Conservation (phyloP, 106 monocot genomes). For the Allium fistulosum region DNA sequence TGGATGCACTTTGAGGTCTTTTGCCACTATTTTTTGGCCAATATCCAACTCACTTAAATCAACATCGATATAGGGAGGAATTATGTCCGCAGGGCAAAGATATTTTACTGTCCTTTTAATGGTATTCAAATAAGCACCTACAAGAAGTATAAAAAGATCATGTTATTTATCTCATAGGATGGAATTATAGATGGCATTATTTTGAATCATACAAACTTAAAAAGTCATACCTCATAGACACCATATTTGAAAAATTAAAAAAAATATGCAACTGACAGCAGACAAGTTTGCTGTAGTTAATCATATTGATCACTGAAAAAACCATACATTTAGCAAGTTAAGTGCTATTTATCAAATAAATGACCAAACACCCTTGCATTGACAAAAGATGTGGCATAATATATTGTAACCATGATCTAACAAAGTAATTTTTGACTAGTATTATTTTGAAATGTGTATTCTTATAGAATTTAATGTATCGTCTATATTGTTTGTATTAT, state of each 20-base stretch:
- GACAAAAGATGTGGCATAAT: no score
- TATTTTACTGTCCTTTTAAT: conserved; percentile 82
- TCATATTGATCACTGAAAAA: no score
- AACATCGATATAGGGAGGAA: conserved; percentile 95
- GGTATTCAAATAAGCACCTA: conserved; percentile 86
- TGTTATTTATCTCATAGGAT: background rate
- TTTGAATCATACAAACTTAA: background rate
- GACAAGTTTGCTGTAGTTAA: no score
- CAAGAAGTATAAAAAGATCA: background rate
- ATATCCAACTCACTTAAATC: conserved; percentile 89
- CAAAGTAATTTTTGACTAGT: background rate
- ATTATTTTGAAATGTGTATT: background rate
- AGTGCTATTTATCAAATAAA: no score
- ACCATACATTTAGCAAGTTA: no score
- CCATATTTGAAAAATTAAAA: background rate
- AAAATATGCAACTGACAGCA: background rate
- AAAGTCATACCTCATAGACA: background rate
- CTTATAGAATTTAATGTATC: background rate
- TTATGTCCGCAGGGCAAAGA: conserved; percentile 86
- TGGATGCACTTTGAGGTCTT: conserved; percentile 92
- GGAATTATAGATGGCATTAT: background rate
- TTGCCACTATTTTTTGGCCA: conserved; percentile 57
- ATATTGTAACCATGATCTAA: background rate
- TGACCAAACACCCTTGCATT: no score
- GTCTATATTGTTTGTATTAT: background rate